Conservation (phyloP, 306 rosid species). For the Delonix regia region DNA sequence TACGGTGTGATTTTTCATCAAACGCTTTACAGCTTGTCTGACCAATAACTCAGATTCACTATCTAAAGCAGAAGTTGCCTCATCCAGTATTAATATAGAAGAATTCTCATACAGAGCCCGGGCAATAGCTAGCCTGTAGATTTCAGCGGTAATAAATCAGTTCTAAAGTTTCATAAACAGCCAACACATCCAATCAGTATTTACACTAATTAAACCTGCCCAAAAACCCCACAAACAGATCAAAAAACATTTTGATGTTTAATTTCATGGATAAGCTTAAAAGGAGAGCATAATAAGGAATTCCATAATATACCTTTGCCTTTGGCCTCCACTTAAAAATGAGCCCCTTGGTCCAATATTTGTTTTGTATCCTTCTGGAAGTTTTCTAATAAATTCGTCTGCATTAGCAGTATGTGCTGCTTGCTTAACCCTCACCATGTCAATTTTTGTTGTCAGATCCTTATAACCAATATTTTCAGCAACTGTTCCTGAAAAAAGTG, state of each 20-base stretch:
- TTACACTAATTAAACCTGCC: background rate
- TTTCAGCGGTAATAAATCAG: conserved; percentile 27
- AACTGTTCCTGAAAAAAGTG: conserved; percentile 87
- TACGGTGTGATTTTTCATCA: conserved; percentile 89
- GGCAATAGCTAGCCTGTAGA: conserved; percentile 80
- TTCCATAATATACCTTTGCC: conserved; percentile 68
- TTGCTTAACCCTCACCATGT: conserved; percentile 71
- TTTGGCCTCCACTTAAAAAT: conserved; percentile 89
- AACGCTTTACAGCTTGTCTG: conserved; percentile 71
- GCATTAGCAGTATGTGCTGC: conserved; percentile 85
- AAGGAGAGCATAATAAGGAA: conserved; percentile 15
- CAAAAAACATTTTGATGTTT: conserved; percentile 6
- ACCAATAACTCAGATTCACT: conserved; percentile 76
- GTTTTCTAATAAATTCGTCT: conserved; percentile 72
- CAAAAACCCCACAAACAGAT: background rate
- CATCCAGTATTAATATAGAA: conserved; percentile 79
- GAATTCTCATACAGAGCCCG: conserved; percentile 83
- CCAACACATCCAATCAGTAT: background rate
- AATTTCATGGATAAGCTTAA: conserved; percentile 2
- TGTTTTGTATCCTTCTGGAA: conserved; percentile 79
- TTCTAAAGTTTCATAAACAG: background rate
- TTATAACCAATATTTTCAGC: conserved; percentile 90
- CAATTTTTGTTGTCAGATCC: conserved; percentile 68
- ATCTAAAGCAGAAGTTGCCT: conserved; percentile 93
- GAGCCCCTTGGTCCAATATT: conserved; percentile 91